Conservation (phyloP, 2,329 filamentous ascomycete species). For the Pseudohalonectria lignicola region DNA sequence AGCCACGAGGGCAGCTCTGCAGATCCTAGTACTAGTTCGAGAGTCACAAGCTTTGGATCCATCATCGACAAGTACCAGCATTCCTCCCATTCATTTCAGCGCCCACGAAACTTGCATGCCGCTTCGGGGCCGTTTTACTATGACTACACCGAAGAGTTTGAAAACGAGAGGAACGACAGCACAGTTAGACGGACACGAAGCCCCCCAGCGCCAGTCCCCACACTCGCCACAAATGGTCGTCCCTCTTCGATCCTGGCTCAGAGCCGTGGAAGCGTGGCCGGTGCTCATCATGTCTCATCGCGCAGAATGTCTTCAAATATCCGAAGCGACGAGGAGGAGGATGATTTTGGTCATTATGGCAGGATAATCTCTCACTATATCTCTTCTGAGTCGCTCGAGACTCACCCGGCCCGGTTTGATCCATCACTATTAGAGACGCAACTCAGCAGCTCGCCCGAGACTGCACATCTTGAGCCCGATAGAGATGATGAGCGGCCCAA, state of each 20-base stretch:
- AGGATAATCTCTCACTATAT: neutral
- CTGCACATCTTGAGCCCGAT: too few relatives aligned
- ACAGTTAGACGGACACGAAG: constrained; percentile 4
- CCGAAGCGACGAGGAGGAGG: neutral
- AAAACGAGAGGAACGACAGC: constrained; percentile 10
- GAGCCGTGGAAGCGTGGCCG: neutral
- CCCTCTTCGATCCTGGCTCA: neutral
- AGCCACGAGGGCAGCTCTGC: too few relatives aligned
- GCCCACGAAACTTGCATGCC: constrained; percentile 9
- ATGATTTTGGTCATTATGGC: neutral
- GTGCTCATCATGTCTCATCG: neutral
- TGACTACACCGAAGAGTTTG: constrained; percentile 42
- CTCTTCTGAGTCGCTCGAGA: neutral
- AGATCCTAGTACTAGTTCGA: too few relatives aligned
- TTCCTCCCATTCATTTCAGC: constrained; percentile 14
- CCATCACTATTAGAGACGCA: too few relatives aligned
- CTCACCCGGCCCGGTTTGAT: too few relatives aligned
- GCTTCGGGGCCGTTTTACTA: constrained; percentile 32
- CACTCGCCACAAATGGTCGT: constrained; percentile 2
- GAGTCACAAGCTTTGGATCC: constrained; percentile 38
- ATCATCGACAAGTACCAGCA: constrained; percentile 35
- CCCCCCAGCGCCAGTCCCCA: constrained; percentile 17
- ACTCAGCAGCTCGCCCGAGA: too few relatives aligned
- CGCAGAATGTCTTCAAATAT: neutral
- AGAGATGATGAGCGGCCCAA: too few relatives aligned